Conservation (phyloP, 2,329 filamentous ascomycete genomes). For the Dichotomopilus funicola region DNA sequence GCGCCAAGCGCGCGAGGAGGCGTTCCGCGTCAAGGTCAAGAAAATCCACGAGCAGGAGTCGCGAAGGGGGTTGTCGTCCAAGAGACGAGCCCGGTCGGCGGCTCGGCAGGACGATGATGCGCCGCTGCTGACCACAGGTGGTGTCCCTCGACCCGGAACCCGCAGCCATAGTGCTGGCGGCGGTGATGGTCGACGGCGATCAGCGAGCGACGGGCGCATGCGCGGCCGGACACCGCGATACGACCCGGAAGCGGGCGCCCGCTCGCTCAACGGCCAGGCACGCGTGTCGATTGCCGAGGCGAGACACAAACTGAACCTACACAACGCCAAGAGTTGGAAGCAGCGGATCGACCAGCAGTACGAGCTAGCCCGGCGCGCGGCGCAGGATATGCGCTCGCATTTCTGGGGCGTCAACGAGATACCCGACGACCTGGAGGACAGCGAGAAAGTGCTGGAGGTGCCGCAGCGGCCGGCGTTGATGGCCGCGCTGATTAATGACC, state of each 20-base stretch:
- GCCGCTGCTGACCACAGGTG: no score
- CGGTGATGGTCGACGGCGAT: slow-evolving; percentile 37
- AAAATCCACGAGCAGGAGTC: slow-evolving; percentile 69
- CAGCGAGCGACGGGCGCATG: slow-evolving; percentile 29
- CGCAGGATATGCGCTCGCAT: slow-evolving; percentile 68
- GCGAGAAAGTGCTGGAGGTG: slow-evolving; percentile 78
- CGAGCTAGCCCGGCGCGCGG: slow-evolving; percentile 61
- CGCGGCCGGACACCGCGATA: slow-evolving; percentile 56
- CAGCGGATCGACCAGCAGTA: slow-evolving; percentile 76
- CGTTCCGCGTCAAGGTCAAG: slow-evolving; percentile 80
- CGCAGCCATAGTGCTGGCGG: slow-evolving; percentile 46
- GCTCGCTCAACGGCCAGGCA: slow-evolving; percentile 62
- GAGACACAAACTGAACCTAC: slow-evolving; percentile 63
- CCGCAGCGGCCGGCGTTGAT: slow-evolving; percentile 80
- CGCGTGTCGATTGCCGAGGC: slow-evolving; percentile 73
- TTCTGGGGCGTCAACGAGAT: slow-evolving; percentile 80
- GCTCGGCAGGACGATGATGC: slow-evolving; percentile 33
- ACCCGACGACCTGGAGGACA: slow-evolving; percentile 74
- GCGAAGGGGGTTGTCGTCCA: slow-evolving; percentile 42
- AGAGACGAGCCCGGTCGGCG: slow-evolving; percentile 50
- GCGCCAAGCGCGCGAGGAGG: slow-evolving; percentile 80
- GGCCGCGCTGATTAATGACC: slow-evolving; percentile 71
- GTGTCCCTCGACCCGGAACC: slow-evolving; percentile 14
- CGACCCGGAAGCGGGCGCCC: slow-evolving; percentile 67
- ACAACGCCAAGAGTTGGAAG: slow-evolving; percentile 90